These are phyloP conservation scores for Gracilaria gracilis DNA, from an alignment of 23 red algal genomes.

Conservation along the genomic window DNA sequence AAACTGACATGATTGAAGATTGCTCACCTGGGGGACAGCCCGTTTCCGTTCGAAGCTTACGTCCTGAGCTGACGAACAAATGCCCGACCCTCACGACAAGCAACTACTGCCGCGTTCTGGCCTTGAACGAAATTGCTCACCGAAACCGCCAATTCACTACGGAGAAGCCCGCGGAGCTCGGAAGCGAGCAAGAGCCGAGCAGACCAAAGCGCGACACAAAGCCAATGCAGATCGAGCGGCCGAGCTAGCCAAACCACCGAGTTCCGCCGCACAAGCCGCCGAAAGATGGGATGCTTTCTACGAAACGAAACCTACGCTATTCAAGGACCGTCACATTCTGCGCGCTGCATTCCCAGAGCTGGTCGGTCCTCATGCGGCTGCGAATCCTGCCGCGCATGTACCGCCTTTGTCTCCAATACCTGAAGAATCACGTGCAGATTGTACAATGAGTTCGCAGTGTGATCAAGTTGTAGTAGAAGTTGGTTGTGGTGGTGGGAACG, in stretches of 20 bases:
- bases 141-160: background rate
- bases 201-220: conserved; percentile 34
- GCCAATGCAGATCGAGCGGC: background rate
- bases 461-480: conserved; percentile 66
- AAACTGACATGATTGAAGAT: background rate
- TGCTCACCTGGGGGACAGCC: too few relatives aligned
- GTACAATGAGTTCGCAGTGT: background rate
- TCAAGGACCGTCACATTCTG: conserved; percentile 95
- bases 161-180: conserved; percentile 43
- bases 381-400: conserved; percentile 41
- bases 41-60: background rate
- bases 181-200: conserved; percentile 30
- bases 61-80: background rate
- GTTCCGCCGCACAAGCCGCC: conserved; percentile 33
- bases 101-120: background rate
- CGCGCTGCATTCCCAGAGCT: conserved; percentile 88
- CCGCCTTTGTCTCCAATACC: conserved; percentile 21
- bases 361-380: conserved; percentile 36
- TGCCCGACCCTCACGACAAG: background rate
- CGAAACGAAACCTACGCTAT: conserved; percentile 72
- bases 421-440: background rate
- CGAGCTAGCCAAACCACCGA: conserved; percentile 5
- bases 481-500: conserved; percentile 93
- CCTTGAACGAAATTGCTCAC: background rate
- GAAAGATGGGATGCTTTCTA: conserved; percentile 91